A percentile compares a stretch with the other conserved stretches of the same genome.
phyloP scores from a whole-genome alignment of 2,329 filamentous ascomycete genomes.

The Hypomyces perniciosus region DNA sequence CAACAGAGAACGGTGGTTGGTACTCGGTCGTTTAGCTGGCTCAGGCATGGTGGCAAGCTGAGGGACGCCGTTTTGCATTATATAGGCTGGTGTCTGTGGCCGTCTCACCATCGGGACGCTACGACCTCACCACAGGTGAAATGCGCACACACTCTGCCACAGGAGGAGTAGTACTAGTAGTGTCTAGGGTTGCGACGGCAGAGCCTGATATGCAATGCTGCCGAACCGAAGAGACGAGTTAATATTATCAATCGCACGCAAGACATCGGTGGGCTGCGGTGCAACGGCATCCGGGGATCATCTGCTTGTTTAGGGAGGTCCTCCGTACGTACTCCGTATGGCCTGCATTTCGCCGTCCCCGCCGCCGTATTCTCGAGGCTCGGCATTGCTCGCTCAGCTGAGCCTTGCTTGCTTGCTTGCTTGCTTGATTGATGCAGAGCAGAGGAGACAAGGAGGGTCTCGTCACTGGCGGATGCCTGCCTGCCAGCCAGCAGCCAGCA shows the following conservation, averaged over 20 bases:
- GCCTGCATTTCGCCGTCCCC: neutral
- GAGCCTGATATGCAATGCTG: neutral
- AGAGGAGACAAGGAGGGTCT: no score
- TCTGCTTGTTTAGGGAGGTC: neutral
- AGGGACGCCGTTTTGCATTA: neutral
- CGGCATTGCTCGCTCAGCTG: no score
- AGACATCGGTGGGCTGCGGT: conserved; percentile 3
- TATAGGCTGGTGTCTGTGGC: conserved; percentile 1
- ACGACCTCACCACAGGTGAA: conserved; percentile 9
- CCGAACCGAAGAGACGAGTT: neutral
- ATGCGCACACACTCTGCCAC: conserved; percentile 6
- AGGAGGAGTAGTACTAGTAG: neutral
- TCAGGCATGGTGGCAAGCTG: no score
- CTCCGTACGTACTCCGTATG: no score
- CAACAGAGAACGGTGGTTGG: no score
- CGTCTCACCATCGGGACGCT: conserved; percentile 14
- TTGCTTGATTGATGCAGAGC: no score
- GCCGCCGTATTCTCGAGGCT: neutral
- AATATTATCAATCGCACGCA: neutral
- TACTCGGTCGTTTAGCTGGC: no score
- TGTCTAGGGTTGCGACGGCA: conserved; percentile 1
- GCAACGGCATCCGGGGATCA: conserved; percentile 2
- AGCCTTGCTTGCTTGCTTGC: no score
- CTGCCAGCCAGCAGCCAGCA: no score
- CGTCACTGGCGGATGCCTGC: no score